Percentiles rank a stretch among this genome's conserved stretches.
phyloP scores from a whole-genome alignment of 2,329 filamentous ascomycete genomes.

The Sclerotiophoma versabilis region DNA sequence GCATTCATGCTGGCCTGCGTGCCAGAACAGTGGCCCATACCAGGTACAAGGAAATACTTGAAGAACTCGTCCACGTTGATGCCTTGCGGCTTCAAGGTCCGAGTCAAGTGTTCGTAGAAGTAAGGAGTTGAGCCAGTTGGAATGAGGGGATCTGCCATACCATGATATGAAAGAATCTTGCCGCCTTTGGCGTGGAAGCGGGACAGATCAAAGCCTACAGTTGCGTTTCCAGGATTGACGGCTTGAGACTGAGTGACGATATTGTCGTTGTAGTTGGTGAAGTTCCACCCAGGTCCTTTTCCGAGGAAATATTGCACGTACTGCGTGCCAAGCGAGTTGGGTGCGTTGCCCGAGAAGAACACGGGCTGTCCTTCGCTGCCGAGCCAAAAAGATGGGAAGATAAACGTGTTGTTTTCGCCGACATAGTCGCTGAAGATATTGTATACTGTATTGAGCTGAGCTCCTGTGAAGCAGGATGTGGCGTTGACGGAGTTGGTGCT shows the following conservation, averaged over 20 bases:
- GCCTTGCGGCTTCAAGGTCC: constrained; percentile 43
- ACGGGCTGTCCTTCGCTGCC: constrained; percentile 50
- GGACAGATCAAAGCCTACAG: constrained; percentile 58
- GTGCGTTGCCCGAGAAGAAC: constrained; percentile 47
- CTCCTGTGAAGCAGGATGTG: constrained; percentile 52
- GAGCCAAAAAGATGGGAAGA: constrained; percentile 51
- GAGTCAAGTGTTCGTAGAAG: constrained; percentile 58
- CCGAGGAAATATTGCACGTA: constrained; percentile 55
- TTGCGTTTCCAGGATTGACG: constrained; percentile 58
- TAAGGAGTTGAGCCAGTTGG: constrained; percentile 59
- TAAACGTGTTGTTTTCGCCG: constrained; percentile 51
- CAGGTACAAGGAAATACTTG: constrained; percentile 54
- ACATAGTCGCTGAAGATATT: constrained; percentile 54
- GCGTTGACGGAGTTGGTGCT: constrained; percentile 39
- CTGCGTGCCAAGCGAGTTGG: constrained; percentile 48
- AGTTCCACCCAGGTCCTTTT: constrained; percentile 49
- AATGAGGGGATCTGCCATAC: constrained; percentile 57
- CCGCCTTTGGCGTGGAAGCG: constrained; percentile 54
- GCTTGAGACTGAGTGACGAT: constrained; percentile 51
- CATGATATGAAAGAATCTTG: constrained; percentile 54
- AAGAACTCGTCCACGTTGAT: constrained; percentile 51
- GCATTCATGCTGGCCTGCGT: constrained; percentile 47
- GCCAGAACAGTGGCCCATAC: constrained; percentile 54
- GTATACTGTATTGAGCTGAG: constrained; percentile 53
- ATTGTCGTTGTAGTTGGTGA: constrained; percentile 48